Conservation (phyloP, 1,284 basidiomycete species). For the Boletus semigastroideus region DNA sequence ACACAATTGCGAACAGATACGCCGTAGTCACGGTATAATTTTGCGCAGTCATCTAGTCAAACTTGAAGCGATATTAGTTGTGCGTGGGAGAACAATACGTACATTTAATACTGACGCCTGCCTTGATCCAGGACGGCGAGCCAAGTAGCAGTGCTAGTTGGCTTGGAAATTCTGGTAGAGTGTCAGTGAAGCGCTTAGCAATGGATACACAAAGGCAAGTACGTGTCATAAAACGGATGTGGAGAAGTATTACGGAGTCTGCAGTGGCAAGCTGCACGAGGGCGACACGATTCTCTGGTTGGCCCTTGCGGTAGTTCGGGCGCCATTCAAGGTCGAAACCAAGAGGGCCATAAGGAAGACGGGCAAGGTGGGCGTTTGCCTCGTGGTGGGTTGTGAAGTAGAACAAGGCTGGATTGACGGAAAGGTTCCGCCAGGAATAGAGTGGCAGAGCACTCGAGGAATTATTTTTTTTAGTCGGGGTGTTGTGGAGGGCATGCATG, state of each 20-base stretch:
- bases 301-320: constrained; percentile 52
- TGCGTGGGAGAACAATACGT: constrained; percentile 20
- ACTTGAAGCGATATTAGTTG: neutral
- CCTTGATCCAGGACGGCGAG: constrained; percentile 53
- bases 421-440: constrained; percentile 25
- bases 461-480: neutral
- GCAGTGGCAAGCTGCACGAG: constrained; percentile 65
- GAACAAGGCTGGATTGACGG: constrained; percentile 11
- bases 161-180: constrained; percentile 51
- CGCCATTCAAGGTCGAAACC: constrained; percentile 79
- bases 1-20: constrained; percentile 57
- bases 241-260: constrained; percentile 56
- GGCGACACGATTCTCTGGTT: constrained; percentile 60
- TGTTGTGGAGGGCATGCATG: constrained; percentile 10
- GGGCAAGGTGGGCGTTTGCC: constrained; percentile 24
- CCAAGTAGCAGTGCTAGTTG: constrained; percentile 50
- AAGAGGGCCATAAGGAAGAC: constrained; percentile 37
- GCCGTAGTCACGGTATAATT: constrained; percentile 55
- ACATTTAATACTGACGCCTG: constrained; percentile 72
- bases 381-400: constrained; percentile 25
- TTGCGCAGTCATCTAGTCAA: constrained; percentile 58
- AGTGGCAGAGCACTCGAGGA: neutral
- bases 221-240: constrained; percentile 63
- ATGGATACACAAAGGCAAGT: constrained; percentile 9
- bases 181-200: constrained; percentile 1